Evolutionary conservation across 345 rosid species (phyloP).

Genomic region (Gossypium rotundifolium): DNA sequence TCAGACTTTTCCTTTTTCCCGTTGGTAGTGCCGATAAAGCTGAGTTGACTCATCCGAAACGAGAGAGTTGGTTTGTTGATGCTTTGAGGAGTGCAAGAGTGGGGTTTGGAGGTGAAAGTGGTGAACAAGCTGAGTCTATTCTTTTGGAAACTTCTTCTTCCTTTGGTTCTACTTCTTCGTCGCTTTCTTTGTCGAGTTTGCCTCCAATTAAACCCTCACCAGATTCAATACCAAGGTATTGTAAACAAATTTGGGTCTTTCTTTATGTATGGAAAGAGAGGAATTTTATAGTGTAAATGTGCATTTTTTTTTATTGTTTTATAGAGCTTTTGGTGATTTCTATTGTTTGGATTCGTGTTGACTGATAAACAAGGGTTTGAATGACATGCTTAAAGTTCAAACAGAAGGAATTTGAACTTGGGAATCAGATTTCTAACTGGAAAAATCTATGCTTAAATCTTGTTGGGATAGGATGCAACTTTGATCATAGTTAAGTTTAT

Average conservation of each 20-base stretch:
- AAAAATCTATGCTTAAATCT: not conserved
- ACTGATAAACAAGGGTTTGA: not conserved
- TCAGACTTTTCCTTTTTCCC: slow-evolving; percentile 50
- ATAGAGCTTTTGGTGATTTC: not conserved
- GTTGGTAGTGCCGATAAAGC: not conserved
- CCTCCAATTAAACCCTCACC: slow-evolving; percentile 43
- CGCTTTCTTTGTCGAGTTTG: slow-evolving; percentile 50
- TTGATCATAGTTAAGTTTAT: not conserved
- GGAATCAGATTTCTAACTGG: not conserved
- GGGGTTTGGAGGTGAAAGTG: slow-evolving; percentile 20
- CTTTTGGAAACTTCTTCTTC: slow-evolving; percentile 66
- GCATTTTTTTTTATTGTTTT: not conserved
- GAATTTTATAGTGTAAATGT: not conserved
- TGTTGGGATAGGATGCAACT: not conserved
- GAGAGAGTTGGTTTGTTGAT: slow-evolving; percentile 75
- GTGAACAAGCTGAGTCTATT: slow-evolving; percentile 57
- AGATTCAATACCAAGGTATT: slow-evolving; percentile 48
- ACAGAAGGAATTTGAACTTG: not conserved
- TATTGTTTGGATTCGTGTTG: not conserved
- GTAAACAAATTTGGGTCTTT: not conserved
- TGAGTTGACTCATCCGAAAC: slow-evolving; percentile 59
- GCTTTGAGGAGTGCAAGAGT: slow-evolving; percentile 54
- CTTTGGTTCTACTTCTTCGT: slow-evolving; percentile 73
- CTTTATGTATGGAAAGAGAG: not conserved
- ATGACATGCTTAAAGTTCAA: not conserved